Evolutionary conservation across 2,329 filamentous ascomycete species (phyloP).

Genomic region (Tolypocladium endophyticum): DNA sequence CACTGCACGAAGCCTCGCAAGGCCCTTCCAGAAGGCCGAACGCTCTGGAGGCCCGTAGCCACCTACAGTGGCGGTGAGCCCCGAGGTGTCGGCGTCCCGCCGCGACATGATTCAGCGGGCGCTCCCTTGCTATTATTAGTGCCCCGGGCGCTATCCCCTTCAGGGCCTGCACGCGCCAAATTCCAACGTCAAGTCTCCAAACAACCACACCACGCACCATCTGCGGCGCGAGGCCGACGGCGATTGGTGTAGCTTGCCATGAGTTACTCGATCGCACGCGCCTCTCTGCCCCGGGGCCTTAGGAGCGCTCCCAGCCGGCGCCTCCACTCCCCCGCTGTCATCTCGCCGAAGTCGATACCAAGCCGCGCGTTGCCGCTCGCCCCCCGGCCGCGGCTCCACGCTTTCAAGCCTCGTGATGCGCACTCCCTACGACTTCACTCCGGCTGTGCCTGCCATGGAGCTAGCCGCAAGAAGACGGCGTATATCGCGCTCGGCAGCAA

Average conservation of each 20-base stretch:
- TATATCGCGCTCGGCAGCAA: constrained; percentile 92
- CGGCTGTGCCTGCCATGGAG: constrained; percentile 24
- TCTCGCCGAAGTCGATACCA: background rate
- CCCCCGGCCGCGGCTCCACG: background rate
- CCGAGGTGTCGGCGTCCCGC: background rate
- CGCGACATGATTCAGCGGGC: background rate
- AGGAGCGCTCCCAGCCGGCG: background rate
- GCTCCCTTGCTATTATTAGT: background rate
- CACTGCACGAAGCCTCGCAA: background rate
- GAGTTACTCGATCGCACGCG: background rate
- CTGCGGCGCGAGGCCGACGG: background rate
- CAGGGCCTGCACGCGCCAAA: background rate
- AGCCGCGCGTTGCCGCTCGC: background rate
- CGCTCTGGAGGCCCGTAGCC: too few relatives aligned
- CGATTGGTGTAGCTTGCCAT: background rate
- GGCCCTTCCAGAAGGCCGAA: background rate
- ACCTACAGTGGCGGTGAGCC: background rate
- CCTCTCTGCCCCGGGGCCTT: background rate
- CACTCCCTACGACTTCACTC: constrained; percentile 8
- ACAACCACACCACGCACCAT: background rate
- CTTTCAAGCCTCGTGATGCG: background rate
- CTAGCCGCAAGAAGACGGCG: constrained; percentile 35
- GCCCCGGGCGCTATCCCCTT: background rate
- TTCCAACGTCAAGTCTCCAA: background rate
- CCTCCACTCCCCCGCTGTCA: background rate